These are phyloP conservation scores for Lasiodiplodia sp. DNA, from an alignment of 2,329 filamentous ascomycete species.

Conservation along the genomic window DNA sequence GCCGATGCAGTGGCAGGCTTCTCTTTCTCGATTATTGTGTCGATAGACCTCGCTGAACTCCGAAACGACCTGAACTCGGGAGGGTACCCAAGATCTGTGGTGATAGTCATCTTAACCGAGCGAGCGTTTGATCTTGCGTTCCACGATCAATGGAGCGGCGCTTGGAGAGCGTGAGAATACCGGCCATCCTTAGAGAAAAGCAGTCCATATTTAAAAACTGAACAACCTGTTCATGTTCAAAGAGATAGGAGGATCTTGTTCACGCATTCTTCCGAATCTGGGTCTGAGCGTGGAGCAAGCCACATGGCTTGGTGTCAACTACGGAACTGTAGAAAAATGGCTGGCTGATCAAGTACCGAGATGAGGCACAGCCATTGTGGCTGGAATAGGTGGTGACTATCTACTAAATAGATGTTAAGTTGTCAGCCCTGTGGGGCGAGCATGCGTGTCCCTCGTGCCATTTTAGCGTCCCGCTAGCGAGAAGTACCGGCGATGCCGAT, in stretches of 20 bases:
- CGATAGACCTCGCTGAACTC: not conserved
- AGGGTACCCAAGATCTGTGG: not conserved
- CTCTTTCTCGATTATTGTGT: not conserved
- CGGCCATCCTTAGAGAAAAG: not conserved
- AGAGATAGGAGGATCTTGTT: not conserved
- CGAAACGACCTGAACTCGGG: not conserved
- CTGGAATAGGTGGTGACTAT: not conserved
- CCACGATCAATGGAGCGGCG: not conserved
- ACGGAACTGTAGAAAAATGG: not conserved
- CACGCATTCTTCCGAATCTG: not conserved
- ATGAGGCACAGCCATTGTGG: not conserved
- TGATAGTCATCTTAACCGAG: not conserved
- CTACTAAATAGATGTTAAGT: not conserved
- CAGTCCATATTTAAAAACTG: not conserved
- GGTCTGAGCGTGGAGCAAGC: not conserved
- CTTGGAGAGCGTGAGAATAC: not conserved
- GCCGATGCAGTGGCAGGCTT: not conserved
- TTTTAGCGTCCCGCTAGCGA: not conserved
- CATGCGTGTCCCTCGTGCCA: not conserved
- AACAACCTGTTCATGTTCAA: not conserved
- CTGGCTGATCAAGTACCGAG: not conserved
- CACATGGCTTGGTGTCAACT: not conserved
- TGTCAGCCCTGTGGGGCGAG: not conserved
- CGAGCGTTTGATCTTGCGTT: not conserved
- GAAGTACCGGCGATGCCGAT: not conserved